These are phyloP conservation scores for Candida suzukii DNA, from an alignment of 805 yeast species.

Conservation along the genomic window DNA sequence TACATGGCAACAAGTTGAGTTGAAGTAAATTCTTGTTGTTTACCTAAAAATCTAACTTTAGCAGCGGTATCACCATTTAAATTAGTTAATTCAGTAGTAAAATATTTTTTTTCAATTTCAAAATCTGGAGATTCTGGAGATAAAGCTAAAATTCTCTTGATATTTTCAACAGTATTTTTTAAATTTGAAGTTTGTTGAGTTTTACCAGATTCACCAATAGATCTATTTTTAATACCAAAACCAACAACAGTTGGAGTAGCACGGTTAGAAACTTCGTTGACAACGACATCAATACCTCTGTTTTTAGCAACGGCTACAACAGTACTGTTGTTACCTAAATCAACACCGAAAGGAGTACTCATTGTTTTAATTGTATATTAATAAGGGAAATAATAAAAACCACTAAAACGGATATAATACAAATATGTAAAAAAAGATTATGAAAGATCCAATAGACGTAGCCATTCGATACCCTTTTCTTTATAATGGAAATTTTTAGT, in stretches of 20 bases:
- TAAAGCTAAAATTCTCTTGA: constrained; percentile 89
- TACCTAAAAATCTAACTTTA: constrained; percentile 78
- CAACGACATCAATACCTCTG: constrained; percentile 97
- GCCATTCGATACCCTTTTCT: too few relatives aligned
- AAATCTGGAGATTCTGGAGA: constrained; percentile 69
- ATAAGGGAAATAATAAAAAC: background rate
- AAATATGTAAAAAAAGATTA: too few relatives aligned
- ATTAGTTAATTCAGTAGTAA: constrained; percentile 65
- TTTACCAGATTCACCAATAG: constrained; percentile 92
- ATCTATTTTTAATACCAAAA: constrained; percentile 83
- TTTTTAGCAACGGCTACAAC: constrained; percentile 96
- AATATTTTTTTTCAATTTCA: constrained; percentile 63
- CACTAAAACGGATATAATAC: too few relatives aligned
- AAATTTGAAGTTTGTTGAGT: constrained; percentile 94
- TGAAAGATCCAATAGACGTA: too few relatives aligned
- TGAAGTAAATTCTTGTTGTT: constrained; percentile 71
- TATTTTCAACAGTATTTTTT: constrained; percentile 91
- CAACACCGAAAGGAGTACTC: constrained; percentile 97
- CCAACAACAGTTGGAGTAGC: constrained; percentile 87
- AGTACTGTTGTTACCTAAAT: constrained; percentile 91
- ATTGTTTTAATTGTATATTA: constrained; percentile 28
- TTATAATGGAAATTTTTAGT: too few relatives aligned
- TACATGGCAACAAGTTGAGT: constrained; percentile 94
- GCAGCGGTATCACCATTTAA: constrained; percentile 74
- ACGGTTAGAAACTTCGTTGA: constrained; percentile 98